Evolutionary conservation across 75 land plant genomes (phyloP), one percentile per base, ranked within the genome.

Genomic region (Pinus tabuliformis): DNA sequence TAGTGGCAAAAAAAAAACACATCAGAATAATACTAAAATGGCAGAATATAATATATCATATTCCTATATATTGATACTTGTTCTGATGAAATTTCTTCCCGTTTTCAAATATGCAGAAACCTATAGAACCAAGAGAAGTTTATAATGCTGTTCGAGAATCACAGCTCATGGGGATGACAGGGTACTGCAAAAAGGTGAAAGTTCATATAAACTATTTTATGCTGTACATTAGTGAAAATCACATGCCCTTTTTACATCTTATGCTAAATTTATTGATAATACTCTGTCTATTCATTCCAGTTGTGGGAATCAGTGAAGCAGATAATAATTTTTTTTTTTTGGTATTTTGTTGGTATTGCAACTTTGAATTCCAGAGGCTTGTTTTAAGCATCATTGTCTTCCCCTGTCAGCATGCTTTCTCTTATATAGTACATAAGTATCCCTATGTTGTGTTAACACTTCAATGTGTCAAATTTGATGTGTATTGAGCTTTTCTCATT

Each of bases 151-250:
- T 86, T 11, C 85, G 87, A 22, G 87, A 76, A 39, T 82, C 87
- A 28, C 85, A 86, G 58, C 81, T 86, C 18, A 57, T 82, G 45
- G 87, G 87, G 60, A 58, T 86, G 82, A 78, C 87, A 14, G 87
- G 87, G 68, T 82, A 78, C 70, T 75, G 76, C 60, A 83, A 75
- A 56, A 39, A 79, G 74, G 84, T 83, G 66, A 71, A 54, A 15
- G 5, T 11, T 3, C 1, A 26, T 73, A 49, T 49, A 49, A 49
- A 49, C 54, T 49, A 49, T 49, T 49, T 49, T 49, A 49, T 3
- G 12, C 54, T 9, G 54, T 49, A 49, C 54, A 49, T 9, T 39
- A 42, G 72, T 68, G 54, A 20, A 42, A 68, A 42, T 68, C 20
- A 3, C 14, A 39, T 17, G 70, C 39, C 36, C 20, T 37, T 16